Evolutionary conservation across 75 land plant genomes (phyloP), one percentile per base, ranked within the genome.

Genomic region (Adiantum capillusveneris): DNA sequence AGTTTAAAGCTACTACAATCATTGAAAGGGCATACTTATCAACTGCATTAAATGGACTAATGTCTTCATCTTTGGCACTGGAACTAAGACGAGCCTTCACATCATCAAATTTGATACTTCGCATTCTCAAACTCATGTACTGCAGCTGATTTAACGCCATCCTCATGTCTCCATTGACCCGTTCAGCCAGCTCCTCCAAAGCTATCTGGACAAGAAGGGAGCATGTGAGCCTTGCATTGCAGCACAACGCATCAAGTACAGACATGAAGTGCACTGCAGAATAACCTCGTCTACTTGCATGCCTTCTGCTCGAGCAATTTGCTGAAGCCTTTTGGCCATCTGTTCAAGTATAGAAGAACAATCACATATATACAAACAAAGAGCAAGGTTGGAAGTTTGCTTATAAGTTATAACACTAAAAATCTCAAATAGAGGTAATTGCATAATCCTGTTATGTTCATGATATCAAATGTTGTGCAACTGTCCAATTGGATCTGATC

Each of bases 91-190:
- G 84, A 18, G 70, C 71, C 53, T 81, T 87, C 25, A 94, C 70
- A 58, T 94, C 96, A 61, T 73, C 82, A 76, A 83, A 94, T 44
- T 86, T 81, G 17, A 94, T 72, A 25, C 75, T 73, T 63, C 79
- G 75, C 34, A 64, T 66, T 16, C 84, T 80, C 30, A 94, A 71
- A 30, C 86, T 94, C 98, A 94, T 90, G 53, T 94, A 94, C 52
- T 94, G 98, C 65, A 94, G 39, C 65, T 90, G 85, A 64, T 94
- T 94, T 59, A 94, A 41, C n/a, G 98, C 96, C 91, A 90, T 84
- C 43, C 98, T 86, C 80, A 94, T 94, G 75, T 94, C 98, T 29
- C 98, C 98, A 73, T 90, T 85, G 25, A 77, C 85, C 59, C 96
- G 82, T 25, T 90, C 91, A n/a, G 88, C 84, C 43, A 94, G 91